These are phyloP conservation scores for Phytophthora pistaciae DNA, from an alignment of 352 stramenopile genomes.

Conservation along the genomic window DNA sequence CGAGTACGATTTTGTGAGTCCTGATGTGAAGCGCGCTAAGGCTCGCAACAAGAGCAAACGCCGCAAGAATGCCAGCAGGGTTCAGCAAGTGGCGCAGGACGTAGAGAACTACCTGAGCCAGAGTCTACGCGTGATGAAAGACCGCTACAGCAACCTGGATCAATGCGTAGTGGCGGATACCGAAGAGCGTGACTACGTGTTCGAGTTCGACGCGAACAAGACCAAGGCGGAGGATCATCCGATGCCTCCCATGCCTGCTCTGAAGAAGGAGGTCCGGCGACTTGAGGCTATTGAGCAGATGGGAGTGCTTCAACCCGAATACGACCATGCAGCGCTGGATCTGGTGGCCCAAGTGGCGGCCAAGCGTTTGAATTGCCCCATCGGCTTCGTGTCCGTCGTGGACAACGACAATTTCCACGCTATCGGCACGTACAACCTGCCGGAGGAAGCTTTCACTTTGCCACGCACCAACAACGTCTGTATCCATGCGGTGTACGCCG, in stretches of 20 bases:
- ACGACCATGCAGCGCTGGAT: constrained; percentile 62
- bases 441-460: constrained; percentile 29
- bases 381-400: constrained; percentile 71
- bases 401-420: constrained; percentile 62
- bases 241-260: constrained; percentile 49
- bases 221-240: constrained; percentile 47
- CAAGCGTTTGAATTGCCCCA: constrained; percentile 63
- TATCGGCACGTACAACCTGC: constrained; percentile 59
- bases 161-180: constrained; percentile 31
- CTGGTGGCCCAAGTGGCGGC: constrained; percentile 70
- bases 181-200: constrained; percentile 62
- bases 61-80: constrained; percentile 32
- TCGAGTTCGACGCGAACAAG: constrained; percentile 41
- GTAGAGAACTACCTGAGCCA: constrained; percentile 60
- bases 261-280: constrained; percentile 52
- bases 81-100: constrained; percentile 38
- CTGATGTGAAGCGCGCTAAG: constrained; percentile 18
- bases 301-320: constrained; percentile 49
- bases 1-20: constrained; percentile 37
- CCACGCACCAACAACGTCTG: constrained; percentile 64
- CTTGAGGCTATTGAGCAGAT: constrained; percentile 54
- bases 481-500: constrained; percentile 63
- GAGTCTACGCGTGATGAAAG: constrained; percentile 44
- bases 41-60: constrained; percentile 19
- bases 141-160: constrained; percentile 31